phyloP scores from a whole-genome alignment of 345 rosid genomes.

The Populus davidiana region DNA sequence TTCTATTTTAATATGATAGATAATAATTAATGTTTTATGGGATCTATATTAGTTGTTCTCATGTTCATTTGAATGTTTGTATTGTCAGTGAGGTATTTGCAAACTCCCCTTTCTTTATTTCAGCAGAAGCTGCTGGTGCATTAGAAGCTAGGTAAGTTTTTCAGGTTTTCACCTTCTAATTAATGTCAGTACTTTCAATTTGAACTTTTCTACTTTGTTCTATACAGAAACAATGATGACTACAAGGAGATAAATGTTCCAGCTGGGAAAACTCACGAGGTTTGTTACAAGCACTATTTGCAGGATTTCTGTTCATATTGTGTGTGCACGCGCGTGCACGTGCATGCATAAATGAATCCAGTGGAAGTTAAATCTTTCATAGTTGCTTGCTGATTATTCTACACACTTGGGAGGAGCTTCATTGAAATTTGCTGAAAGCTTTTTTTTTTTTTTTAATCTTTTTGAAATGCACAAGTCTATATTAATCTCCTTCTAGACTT shows the following conservation, averaged over 20 bases:
- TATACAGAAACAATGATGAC: conserved; percentile 71
- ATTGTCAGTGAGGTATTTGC: conserved; percentile 75
- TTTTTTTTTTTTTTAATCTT: neutral
- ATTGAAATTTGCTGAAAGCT: neutral
- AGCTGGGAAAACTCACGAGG: conserved; percentile 85
- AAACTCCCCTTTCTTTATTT: conserved; percentile 89
- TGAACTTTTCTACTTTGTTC: conserved; percentile 18
- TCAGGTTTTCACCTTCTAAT: conserved; percentile 17
- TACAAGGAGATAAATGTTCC: conserved; percentile 73
- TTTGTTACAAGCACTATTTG: conserved; percentile 25
- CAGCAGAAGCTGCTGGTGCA: conserved; percentile 77
- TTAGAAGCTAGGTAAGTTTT: conserved; percentile 55
- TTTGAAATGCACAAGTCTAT: neutral
- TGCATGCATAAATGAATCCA: neutral
- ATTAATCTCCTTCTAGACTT: neutral
- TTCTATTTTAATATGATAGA: neutral
- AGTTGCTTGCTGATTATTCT: neutral
- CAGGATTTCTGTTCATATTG: neutral
- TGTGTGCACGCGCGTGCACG: no score
- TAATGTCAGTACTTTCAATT: conserved; percentile 13
- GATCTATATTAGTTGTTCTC: neutral
- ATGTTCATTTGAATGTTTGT: conserved; percentile 15
- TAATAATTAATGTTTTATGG: neutral
- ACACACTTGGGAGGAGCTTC: neutral
- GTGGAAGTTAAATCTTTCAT: neutral